Evolutionary conservation across 2,329 filamentous ascomycete species (phyloP), one percentile per base, ranked within the genome.

Genomic region (Exophiala spinifera): DNA sequence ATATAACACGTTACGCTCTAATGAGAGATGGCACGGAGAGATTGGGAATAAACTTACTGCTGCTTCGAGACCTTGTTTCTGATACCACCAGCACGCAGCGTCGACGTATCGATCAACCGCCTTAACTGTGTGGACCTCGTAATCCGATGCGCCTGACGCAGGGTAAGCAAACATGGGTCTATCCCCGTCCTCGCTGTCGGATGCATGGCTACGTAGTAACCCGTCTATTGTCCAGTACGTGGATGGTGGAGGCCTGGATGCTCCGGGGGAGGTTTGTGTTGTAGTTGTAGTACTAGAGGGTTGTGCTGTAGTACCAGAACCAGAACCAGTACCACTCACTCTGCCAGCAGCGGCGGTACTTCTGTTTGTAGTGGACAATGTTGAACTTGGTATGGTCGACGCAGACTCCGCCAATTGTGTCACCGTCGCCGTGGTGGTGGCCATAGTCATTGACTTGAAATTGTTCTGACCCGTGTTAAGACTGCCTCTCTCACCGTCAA

Each of bases 141-240:
- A 59, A 37, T 59, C 57, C 10, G 47, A 42, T 6, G 46, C 47
- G 19, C 53, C 49, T 19, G 28, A 49, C 4, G 44, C 54, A 33
- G 57, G 57, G 37, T 59, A 56, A n/a, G 47, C 57, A 46, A 59
- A 31, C 43, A 59, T 47, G 3, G 57, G 49, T 40, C 49, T 46
- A 1, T 56, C 34, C 5, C 4, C 13, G 23, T 39, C 21, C 8
- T 59, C n/a, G n/a, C n/a, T n/a, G n/a, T n/a, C 50, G 7, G 53
- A 33, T 46, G 46, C 49, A 46, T 56, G 46, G 13, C 25, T 25
- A 40, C 46, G 52, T 13, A 59, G 13, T 36, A 59, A 33, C 15
- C 54, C 50, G 42, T 59, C 57, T 17, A 59, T 54, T 19, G 57
- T 59, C 53, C 19, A n/a, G 23, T 50, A 21, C n/a, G 49, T n/a